Base-by-base conservation (phyloP, 164 flowering plant species). In the Platanus orientalis region DNA sequence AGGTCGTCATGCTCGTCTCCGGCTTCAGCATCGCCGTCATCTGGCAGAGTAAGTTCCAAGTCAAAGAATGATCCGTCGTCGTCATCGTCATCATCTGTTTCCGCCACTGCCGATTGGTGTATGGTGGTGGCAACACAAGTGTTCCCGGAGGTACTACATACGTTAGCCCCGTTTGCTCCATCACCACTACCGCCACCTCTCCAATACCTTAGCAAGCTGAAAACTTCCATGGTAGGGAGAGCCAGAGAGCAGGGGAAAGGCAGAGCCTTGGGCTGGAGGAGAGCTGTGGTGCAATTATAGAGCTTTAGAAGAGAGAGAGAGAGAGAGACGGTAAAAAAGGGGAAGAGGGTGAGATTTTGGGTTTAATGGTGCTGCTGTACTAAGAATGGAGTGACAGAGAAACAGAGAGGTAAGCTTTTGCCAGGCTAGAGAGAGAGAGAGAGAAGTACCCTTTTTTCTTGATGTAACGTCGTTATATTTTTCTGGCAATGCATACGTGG, bases 181-280 rank as follows among this genome's bases (percentile, higher is more conserved):
- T 42, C 62, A n/a, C 20, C 63, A 19, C 28, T 72, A 36, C 75
- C 77, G 26, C 68, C 75, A 20, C 75, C 79, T 57, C 80, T 74
- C 94, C 96, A 88, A 80, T 84, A 87, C 72, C 82, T 93, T 79
- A 90, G 97, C 66, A 93, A 73, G 73, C 88, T 90, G 70, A 90
- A 83, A 69, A 89, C 87, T 76, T 93, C 98, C 98, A 93, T 93
- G 28, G 91, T 85, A 55, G 96, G 97, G 83, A 92, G 78, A 90
- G 98, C 96, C 92, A n/a, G n/a, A 92, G 93, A 69, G 61, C 70
- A 49, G 42, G 1, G 3, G 42, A 2, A 7, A 7, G 9, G 9
- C 1, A 2, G 12, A n/a, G n/a, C n/a, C n/a, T n/a, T n/a, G n/a
- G n/a, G n/a, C n/a, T n/a, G 42, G 32, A 26, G 55, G 39, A 59